Conservation (phyloP, 2,329 filamentous ascomycete genomes). For the Colletotrichum navitas region DNA sequence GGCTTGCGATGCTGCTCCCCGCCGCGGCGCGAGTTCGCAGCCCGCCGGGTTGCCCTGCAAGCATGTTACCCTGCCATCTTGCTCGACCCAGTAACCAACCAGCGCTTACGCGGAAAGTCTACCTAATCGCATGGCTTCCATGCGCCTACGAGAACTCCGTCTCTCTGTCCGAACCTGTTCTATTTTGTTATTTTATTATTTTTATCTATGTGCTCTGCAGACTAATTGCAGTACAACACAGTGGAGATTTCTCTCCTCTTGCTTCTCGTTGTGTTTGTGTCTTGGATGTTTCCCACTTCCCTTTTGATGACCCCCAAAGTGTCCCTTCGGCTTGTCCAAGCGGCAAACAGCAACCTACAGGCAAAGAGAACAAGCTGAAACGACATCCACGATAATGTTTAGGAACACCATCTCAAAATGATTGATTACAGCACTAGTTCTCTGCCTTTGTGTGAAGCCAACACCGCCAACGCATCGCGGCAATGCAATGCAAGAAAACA, state of each 20-base stretch:
- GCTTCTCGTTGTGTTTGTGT: background rate
- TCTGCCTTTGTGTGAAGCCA: background rate
- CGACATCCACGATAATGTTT: constrained; percentile 31
- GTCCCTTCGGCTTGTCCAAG: background rate
- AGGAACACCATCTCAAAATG: constrained; percentile 21
- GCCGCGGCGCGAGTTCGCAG: background rate
- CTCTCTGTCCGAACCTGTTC: background rate
- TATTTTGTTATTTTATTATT: too few species aligned
- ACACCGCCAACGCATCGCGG: constrained; percentile 21
- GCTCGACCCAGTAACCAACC: background rate
- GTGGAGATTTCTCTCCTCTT: background rate
- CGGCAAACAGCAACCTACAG: background rate
- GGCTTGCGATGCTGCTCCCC: constrained; percentile 7
- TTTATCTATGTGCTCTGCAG: background rate
- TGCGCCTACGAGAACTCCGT: background rate
- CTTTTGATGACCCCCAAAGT: background rate
- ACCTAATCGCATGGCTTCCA: constrained; percentile 8
- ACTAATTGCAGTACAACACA: background rate
- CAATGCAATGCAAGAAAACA: constrained; percentile 37
- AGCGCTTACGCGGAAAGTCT: constrained; percentile 24
- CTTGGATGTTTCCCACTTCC: background rate
- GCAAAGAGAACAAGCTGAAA: constrained; percentile 30
- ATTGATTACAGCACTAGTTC: background rate
- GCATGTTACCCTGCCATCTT: constrained; percentile 20
- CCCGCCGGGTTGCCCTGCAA: constrained; percentile 1